phyloP scores from a whole-genome alignment of 2,329 filamentous ascomycete genomes.

The Neocucurbitaria cava region DNA sequence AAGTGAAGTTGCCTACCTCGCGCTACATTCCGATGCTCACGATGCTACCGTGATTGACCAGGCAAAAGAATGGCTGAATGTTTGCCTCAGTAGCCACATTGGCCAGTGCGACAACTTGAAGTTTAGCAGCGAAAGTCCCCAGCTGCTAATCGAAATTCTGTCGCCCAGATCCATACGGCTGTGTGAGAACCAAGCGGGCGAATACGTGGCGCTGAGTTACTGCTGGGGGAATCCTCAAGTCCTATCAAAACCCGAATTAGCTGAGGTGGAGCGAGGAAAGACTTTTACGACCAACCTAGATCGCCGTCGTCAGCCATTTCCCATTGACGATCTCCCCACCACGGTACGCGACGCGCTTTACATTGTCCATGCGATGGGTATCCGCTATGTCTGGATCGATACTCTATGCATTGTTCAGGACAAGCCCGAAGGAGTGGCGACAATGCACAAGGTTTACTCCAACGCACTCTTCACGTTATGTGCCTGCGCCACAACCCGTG shows the following conservation, averaged over 20 bases:
- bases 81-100: constrained; percentile 4
- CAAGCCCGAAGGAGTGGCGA: constrained; percentile 1
- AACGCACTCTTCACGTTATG: constrained; percentile 15
- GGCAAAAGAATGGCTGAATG: constrained; percentile 7
- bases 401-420: constrained; percentile 13
- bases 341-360: constrained; percentile 10
- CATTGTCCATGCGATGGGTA: constrained; percentile 8
- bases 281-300: background rate
- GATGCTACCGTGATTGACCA: constrained; percentile 3
- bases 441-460: constrained; percentile 16
- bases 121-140: constrained; percentile 6
- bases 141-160: constrained; percentile 5
- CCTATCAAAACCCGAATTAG: background rate
- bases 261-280: constrained; percentile 1
- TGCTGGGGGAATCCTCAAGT: constrained; percentile 5
- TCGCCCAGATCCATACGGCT: constrained; percentile 2
- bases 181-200: background rate
- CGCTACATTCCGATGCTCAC: constrained; percentile 1
- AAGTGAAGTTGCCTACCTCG: constrained; percentile 7
- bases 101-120: constrained; percentile 10
- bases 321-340: constrained; percentile 3
- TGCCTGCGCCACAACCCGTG: constrained; percentile 6
- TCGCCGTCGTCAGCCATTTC: constrained; percentile 1
- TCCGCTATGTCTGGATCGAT: constrained; percentile 16
- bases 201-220: constrained; percentile 12